Evolutionary conservation across 768 basidiomycete species (phyloP).

Genomic region (Termitomyces sp.): DNA sequence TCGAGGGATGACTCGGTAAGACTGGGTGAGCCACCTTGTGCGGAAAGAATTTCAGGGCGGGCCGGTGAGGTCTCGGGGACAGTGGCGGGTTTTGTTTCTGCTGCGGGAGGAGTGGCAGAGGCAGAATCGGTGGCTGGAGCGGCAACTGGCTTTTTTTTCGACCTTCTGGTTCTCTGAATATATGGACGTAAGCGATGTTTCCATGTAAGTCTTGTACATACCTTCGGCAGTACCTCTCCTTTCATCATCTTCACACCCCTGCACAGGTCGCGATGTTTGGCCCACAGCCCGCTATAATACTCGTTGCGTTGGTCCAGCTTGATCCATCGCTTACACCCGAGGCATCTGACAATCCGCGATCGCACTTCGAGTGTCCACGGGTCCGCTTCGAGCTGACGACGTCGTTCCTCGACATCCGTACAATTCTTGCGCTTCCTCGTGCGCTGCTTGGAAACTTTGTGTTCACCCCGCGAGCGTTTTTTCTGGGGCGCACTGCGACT

Average conservation of each 20-base stretch:
- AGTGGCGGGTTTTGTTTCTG: neutral
- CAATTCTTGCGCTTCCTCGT: conserved; percentile 8
- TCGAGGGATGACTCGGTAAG: neutral
- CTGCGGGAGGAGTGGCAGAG: neutral
- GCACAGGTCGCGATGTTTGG: conserved; percentile 8
- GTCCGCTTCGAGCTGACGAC: conserved; percentile 5
- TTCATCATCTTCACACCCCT: conserved; percentile 7
- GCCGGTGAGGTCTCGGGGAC: neutral
- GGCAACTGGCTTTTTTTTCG: neutral
- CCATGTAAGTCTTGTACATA: neutral
- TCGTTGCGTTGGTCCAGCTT: conserved; percentile 7
- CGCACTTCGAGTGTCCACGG: conserved; percentile 5
- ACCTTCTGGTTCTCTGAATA: conserved; percentile 1
- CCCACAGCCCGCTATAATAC: conserved; percentile 8
- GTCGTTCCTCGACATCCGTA: conserved; percentile 5
- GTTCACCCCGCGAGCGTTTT: neutral
- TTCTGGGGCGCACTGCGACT: neutral
- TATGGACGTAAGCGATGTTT: neutral
- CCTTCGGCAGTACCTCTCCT: conserved; percentile 5
- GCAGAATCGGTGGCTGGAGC: neutral
- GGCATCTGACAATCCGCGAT: conserved; percentile 1
- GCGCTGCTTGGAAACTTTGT: neutral
- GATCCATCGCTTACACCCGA: conserved; percentile 6
- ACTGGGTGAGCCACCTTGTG: neutral
- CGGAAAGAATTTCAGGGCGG: neutral